A percentile compares a stretch with the other conserved stretches of the same genome.
These are phyloP conservation scores for Floccularia luteovirens DNA, from an alignment of 768 basidiomycete genomes.

Conservation along the genomic window DNA sequence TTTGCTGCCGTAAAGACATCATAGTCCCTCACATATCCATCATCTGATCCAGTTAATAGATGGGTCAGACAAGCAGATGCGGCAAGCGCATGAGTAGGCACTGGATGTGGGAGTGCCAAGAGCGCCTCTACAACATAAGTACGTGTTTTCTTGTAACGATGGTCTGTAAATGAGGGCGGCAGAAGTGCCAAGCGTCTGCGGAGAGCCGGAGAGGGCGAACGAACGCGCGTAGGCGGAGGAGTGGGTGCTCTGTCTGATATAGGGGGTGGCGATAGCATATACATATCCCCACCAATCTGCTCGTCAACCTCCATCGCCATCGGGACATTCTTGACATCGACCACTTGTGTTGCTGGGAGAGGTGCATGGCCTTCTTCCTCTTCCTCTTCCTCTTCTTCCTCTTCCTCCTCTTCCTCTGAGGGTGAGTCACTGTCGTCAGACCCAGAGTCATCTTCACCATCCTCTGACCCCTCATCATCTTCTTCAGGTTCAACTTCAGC, in stretches of 20 bases:
- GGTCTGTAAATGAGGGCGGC: conserved; percentile 30
- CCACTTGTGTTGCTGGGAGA: conserved; percentile 13
- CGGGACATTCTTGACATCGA: too few species aligned
- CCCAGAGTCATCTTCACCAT: conserved; percentile 40
- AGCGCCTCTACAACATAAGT: conserved; percentile 86
- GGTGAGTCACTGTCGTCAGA: conserved; percentile 37
- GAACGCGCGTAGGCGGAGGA: conserved; percentile 15
- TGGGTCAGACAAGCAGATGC: conserved; percentile 83
- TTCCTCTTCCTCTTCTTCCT: conserved; percentile 12
- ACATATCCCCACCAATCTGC: conserved; percentile 3
- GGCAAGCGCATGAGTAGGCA: conserved; percentile 82
- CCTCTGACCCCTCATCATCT: conserved; percentile 56
- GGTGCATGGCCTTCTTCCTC: conserved; percentile 31
- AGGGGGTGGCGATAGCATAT: conserved; percentile 3
- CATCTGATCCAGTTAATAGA: conserved; percentile 85
- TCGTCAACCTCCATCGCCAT: conserved; percentile 6
- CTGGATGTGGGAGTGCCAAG: conserved; percentile 85
- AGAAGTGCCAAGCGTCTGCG: conserved; percentile 28
- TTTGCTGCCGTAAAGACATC: conserved; percentile 88
- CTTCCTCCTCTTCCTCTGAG: conserved; percentile 18
- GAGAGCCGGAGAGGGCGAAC: conserved; percentile 24
- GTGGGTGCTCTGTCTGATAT: conserved; percentile 9
- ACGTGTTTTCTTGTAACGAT: conserved; percentile 34
- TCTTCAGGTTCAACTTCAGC: conserved; percentile 60
- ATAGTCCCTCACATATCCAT: conserved; percentile 90